Evolutionary conservation across 1,139 yeast species (phyloP).

Genomic region (Hemisphaericaspora xylofermentans): DNA sequence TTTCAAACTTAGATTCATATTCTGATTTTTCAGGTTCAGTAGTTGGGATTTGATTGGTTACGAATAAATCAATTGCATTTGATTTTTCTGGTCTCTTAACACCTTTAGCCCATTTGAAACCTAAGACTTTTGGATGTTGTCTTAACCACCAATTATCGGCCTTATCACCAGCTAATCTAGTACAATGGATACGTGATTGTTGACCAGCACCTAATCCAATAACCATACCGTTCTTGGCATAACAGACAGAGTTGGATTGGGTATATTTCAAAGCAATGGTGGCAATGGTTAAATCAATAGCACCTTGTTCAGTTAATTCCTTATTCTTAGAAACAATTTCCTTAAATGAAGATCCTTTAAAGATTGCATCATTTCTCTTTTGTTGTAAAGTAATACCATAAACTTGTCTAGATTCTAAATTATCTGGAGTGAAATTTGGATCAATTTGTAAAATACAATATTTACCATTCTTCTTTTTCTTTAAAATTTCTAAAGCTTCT

Average conservation of each 20-base stretch:
- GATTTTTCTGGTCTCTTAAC: slow-evolving; percentile 98
- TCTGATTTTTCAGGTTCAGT: slow-evolving; percentile 91
- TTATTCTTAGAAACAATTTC: slow-evolving; percentile 90
- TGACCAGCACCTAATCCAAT: slow-evolving; percentile 99
- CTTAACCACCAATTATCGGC: slow-evolving; percentile 99
- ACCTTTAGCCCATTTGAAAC: slow-evolving; percentile 96
- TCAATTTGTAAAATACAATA: slow-evolving; percentile 95
- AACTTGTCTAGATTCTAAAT: slow-evolving; percentile 87
- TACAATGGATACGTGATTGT: slow-evolving; percentile 98
- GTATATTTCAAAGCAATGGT: slow-evolving; percentile 96
- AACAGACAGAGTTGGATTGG: slow-evolving; percentile 96
- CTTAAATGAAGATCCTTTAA: slow-evolving; percentile 80
- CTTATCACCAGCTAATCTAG: slow-evolving; percentile 98
- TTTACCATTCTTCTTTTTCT: slow-evolving; percentile 94
- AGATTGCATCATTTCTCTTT: slow-evolving; percentile 96
- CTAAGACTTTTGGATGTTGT: slow-evolving; percentile 93
- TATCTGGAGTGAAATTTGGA: slow-evolving; percentile 85
- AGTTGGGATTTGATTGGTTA: slow-evolving; percentile 86
- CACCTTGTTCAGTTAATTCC: slow-evolving; percentile 85
- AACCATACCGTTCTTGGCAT: slow-evolving; percentile 98
- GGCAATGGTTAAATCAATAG: slow-evolving; percentile 91
- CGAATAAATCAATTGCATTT: slow-evolving; percentile 92
- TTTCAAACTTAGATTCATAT: slow-evolving; percentile 85
- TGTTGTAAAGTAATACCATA: slow-evolving; percentile 94
- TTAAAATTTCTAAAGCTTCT: slow-evolving; percentile 85